These are phyloP conservation scores for Pyropia haitanensis DNA, from an alignment of 23 red algal genomes.

Conservation along the genomic window DNA sequence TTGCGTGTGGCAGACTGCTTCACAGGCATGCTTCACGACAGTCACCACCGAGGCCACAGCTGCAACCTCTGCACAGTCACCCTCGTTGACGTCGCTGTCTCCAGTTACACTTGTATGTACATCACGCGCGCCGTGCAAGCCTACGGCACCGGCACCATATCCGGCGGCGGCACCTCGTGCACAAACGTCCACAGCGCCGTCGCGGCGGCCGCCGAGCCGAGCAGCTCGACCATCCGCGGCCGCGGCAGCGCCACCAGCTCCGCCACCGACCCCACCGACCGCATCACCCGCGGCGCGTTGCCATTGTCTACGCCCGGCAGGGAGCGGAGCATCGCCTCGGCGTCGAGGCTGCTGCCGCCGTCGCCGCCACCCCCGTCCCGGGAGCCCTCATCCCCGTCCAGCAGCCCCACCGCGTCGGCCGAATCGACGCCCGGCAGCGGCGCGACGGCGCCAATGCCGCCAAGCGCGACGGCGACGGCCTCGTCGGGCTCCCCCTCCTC, in stretches of 20 bases:
- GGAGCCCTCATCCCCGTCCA: too few species aligned
- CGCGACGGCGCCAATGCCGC: constrained; percentile 18
- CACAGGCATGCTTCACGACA: too few species aligned
- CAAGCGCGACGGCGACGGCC: constrained; percentile 21
- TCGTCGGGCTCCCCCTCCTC: constrained; percentile 69
- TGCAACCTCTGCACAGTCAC: too few species aligned
- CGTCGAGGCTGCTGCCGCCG: not conserved
- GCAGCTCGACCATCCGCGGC: constrained; percentile 17
- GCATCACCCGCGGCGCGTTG: constrained; percentile 45
- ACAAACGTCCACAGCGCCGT: constrained; percentile 37
- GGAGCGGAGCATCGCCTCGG: constrained; percentile 38
- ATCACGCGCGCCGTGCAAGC: too few species aligned
- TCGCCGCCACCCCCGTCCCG: too few species aligned
- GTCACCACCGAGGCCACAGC: too few species aligned
- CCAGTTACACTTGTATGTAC: too few species aligned
- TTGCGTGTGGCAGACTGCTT: too few species aligned
- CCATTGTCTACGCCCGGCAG: constrained; percentile 48
- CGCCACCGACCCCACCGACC: constrained; percentile 33
- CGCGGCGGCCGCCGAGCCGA: constrained; percentile 45
- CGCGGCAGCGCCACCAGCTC: constrained; percentile 34
- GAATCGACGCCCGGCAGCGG: constrained; percentile 30
- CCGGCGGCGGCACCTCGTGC: constrained; percentile 20
- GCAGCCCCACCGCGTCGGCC: too few species aligned
- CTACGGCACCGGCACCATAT: too few species aligned
- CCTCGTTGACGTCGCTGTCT: too few species aligned